phyloP scores from a whole-genome alignment of 2,329 filamentous ascomycete genomes.

The Sporothrix variecibatus region DNA sequence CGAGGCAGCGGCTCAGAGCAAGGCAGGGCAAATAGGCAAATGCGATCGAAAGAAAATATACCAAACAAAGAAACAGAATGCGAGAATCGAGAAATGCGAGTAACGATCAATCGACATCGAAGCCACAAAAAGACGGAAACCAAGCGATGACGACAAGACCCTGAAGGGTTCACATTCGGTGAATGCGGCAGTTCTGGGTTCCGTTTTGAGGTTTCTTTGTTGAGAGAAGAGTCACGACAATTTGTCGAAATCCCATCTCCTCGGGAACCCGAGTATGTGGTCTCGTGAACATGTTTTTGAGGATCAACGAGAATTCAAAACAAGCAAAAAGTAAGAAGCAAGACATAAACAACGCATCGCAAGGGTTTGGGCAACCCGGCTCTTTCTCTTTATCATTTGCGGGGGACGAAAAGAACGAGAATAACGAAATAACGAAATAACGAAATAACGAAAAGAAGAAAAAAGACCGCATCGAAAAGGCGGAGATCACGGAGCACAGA shows the following conservation, averaged over 20 bases:
- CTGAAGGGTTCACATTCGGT: background rate
- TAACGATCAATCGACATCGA: background rate
- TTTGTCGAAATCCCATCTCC: background rate
- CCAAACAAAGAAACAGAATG: background rate
- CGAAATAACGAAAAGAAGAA: too few relatives aligned
- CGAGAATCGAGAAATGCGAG: background rate
- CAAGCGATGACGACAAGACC: background rate
- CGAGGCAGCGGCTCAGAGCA: background rate
- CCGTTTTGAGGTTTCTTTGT: background rate
- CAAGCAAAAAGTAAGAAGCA: background rate
- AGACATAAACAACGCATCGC: slow-evolving; percentile 4
- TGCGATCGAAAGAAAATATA: background rate
- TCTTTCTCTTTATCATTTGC: background rate
- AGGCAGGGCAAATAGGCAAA: background rate
- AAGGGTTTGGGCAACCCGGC: background rate
- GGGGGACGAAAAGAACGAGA: background rate
- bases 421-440: too few relatives aligned
- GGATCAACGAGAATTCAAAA: background rate
- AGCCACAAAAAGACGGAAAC: background rate
- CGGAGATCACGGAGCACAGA: slow-evolving; percentile 5
- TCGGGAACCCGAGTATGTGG: background rate
- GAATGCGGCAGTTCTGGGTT: background rate
- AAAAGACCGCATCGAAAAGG: background rate
- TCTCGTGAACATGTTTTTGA: slow-evolving; percentile 6
- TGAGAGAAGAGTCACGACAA: background rate